These are phyloP conservation scores for Amoebophrya sp. DNA, from an alignment of 169 alveolate species.

Conservation along the genomic window DNA sequence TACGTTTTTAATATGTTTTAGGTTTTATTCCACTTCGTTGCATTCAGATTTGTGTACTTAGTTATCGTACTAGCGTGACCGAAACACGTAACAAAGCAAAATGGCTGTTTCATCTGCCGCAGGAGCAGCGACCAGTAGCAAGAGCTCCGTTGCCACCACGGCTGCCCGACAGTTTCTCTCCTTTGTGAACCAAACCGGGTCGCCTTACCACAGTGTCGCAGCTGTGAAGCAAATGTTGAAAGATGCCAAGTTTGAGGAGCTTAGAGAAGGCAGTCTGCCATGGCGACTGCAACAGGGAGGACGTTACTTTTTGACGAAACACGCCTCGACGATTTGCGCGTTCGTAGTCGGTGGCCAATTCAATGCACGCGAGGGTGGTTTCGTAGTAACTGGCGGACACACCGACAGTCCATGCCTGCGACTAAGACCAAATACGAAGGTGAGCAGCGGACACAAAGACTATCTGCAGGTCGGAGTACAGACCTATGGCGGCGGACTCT, in stretches of 20 bases:
- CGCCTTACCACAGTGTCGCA: constrained; percentile 65
- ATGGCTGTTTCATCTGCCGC: too few species aligned
- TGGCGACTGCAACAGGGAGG: constrained; percentile 58
- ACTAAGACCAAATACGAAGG: constrained; percentile 78
- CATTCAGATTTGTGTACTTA: too few species aligned
- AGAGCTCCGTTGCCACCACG: background rate
- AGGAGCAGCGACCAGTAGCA: too few species aligned
- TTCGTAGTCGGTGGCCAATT: constrained; percentile 55
- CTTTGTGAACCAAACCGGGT: constrained; percentile 62
- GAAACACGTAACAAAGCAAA: too few species aligned
- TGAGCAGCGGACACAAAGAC: constrained; percentile 44
- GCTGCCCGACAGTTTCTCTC: constrained; percentile 52
- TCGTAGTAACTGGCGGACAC: constrained; percentile 78
- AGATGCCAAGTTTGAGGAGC: constrained; percentile 50
- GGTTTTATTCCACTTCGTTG: too few species aligned
- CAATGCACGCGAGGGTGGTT: constrained; percentile 52
- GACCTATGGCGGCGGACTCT: constrained; percentile 92
- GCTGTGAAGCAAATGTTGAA: constrained; percentile 48
- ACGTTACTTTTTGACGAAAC: constrained; percentile 74
- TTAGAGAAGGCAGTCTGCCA: constrained; percentile 46
- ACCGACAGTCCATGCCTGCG: constrained; percentile 93
- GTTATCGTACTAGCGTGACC: too few species aligned
- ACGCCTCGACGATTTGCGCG: constrained; percentile 78
- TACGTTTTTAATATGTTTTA: too few species aligned
- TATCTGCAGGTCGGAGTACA: constrained; percentile 72